These are phyloP conservation scores for Naganishia sp. DNA, from an alignment of 1,284 basidiomycete genomes.

Conservation along the genomic window DNA sequence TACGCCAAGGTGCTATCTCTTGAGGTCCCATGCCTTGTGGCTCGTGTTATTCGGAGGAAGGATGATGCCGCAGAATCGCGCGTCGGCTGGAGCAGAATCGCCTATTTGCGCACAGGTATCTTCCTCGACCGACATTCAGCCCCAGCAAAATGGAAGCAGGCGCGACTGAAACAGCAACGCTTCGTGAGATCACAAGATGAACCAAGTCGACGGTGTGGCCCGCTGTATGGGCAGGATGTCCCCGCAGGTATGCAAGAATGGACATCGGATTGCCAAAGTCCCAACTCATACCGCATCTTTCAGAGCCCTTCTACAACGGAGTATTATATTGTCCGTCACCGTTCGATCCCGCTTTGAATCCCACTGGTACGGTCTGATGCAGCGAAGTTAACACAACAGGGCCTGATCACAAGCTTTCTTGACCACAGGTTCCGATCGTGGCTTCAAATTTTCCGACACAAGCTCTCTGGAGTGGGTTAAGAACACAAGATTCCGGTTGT, in stretches of 20 bases:
- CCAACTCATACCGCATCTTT: not conserved
- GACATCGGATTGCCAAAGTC: not conserved
- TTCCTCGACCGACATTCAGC: slow-evolving; percentile 19
- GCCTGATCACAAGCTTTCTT: too few species aligned
- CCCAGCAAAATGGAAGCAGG: slow-evolving; percentile 11
- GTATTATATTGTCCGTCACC: slow-evolving; percentile 20
- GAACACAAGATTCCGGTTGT: too few species aligned
- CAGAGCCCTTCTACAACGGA: slow-evolving; percentile 23
- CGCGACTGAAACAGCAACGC: slow-evolving; percentile 21
- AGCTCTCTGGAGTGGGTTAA: too few species aligned
- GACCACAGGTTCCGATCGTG: too few species aligned
- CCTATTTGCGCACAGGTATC: slow-evolving; percentile 1
- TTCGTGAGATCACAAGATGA: slow-evolving; percentile 10
- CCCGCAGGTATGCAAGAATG: slow-evolving; percentile 1
- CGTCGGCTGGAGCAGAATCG: not conserved
- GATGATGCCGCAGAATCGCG: not conserved
- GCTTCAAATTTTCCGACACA: not conserved
- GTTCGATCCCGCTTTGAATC: not conserved
- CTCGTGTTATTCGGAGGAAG: not conserved
- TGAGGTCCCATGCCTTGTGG: slow-evolving; percentile 5
- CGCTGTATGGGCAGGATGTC: slow-evolving; percentile 15
- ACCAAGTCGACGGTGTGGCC: slow-evolving; percentile 12
- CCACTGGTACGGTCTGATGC: not conserved
- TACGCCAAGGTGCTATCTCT: slow-evolving; percentile 19
- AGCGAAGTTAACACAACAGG: not conserved